Base-by-base conservation (phyloP, 176 grass and related monocot species). In the Oryza meridionalis region DNA sequence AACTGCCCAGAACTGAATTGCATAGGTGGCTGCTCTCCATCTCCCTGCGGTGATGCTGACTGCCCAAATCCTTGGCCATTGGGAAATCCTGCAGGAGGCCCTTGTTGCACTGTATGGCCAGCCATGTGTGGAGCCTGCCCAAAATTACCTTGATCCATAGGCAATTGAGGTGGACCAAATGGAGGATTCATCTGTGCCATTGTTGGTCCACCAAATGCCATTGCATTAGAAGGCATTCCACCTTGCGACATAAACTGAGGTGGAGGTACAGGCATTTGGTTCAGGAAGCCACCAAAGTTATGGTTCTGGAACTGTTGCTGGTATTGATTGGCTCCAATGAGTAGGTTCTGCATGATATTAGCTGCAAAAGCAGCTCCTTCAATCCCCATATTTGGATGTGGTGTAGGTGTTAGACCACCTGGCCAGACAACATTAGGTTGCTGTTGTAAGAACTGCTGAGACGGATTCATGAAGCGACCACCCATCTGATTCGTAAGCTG, bases 301-400 rank as follows among this genome's bases (percentile, higher is more conserved):
- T 84, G 93, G 74, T 77, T 88, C 72, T 88, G 90, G 22, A 83
- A 68, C 66, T 90, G 88, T 24, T 88, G 87, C 61, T 49, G 85
- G 43, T 77, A 86, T 27, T 84, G 76, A 44, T 25, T 89, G 59
- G 79, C 78, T 65, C 85, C 85, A 2, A 79, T 65, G 1, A 90
- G 67, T 64, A 90, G 80, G 67, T 46, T 80, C 45, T 89, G 85
- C 82, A 88, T 77, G 53, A 94, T 75, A 73, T 84, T 86, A 21
- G 79, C 75, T 49, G 82, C 76, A 17, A 88, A 37, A 67, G 85
- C 92, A 47, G 82, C 92, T 84, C 86, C 89, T 31, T 94, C 90
- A 29, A 86, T 19, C 31, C 87, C 82, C 82, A 90, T 75, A 67
- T 79, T 90, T 0, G 74, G 88, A 69, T 88, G 82, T 2, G 66